Evolutionary conservation across 2,329 filamentous ascomycete genomes (phyloP), one percentile per base, ranked within the genome.

Genomic region (Aspergillus intermedius): DNA sequence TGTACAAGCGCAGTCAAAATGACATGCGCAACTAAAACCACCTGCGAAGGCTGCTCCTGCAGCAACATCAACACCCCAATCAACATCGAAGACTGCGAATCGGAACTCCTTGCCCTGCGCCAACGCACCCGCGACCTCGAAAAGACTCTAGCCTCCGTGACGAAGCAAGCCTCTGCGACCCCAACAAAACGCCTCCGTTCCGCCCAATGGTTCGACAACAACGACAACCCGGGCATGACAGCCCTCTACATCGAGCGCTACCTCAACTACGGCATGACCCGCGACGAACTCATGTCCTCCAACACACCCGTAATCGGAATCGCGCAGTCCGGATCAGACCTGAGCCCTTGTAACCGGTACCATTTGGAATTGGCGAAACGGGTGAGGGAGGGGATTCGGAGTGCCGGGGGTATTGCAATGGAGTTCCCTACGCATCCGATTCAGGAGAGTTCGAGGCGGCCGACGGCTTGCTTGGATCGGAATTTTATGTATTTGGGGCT

Each of bases 371-470:
- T 77, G 25, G 72, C 72, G 5, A 76, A 77, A 59, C 66, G 75
- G 5, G 74, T 77, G 3, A 69, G 74, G 2, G 75, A 77, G 50
- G 75, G 75, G 0, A 77, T 78, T 54, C 67, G 73, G 9, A 65
- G 70, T 0, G 74, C 74, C 2, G 75, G 75, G 2, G 75, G 69
- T 25, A 74, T 77, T 54, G 71, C 74, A 2, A 72, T 78, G 51
- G 75, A 78, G 55, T 78, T 78, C 50, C 75, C 75, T 3, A 76
- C 68, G 17, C 75, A 77, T 58, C 75, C 75, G 3, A 78, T 78
- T 37, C 75, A 78, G 53, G 75, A 78, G 60, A 76, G 65, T 19
- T 64, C 64, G 5, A 62, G 74, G 23, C 62, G 75, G 22, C 75
- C 75, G 15, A 77, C 75, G 4, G 74, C 75, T 1, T 72, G 72